A percentile compares a stretch with the other conserved stretches of the same genome.
These are phyloP conservation scores for Blastocystis sp. DNA, from an alignment of 352 stramenopile genomes.

Conservation along the genomic window DNA sequence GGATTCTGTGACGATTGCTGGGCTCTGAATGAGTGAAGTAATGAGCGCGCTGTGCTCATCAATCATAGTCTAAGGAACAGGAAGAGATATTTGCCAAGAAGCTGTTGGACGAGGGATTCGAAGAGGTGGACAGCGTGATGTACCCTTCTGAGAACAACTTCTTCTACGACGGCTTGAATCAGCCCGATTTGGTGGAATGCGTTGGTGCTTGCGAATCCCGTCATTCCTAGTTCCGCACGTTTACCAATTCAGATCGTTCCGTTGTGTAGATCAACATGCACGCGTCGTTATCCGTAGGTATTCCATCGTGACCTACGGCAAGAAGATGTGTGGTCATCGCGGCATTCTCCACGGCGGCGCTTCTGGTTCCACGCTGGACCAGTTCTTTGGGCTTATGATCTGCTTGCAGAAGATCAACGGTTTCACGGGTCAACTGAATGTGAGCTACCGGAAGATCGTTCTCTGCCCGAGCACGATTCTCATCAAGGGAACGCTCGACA, in stretches of 20 bases:
- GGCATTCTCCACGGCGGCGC: constrained; percentile 68
- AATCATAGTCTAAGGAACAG: neutral
- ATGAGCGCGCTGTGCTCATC: no score
- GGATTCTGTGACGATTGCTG: no score
- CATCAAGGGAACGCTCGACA: constrained; percentile 23
- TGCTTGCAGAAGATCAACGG: constrained; percentile 43
- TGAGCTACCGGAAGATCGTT: constrained; percentile 69
- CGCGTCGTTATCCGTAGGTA: neutral
- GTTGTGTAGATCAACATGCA: neutral
- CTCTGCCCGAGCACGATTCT: constrained; percentile 56
- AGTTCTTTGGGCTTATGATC: constrained; percentile 72
- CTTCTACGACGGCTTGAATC: constrained; percentile 44
- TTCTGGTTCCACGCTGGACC: constrained; percentile 40
- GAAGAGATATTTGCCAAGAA: constrained; percentile 23
- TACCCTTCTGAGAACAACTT: constrained; percentile 55
- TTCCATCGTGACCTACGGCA: constrained; percentile 52
- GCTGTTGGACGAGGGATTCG: neutral
- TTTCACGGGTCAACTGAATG: constrained; percentile 53
- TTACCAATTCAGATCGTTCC: constrained; percentile 27
- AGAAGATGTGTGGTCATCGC: constrained; percentile 53
- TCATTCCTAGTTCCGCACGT: constrained; percentile 39
- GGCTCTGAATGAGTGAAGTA: no score
- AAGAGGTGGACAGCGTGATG: constrained; percentile 11
- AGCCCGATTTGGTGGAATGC: constrained; percentile 4
- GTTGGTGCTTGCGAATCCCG: neutral